Evolutionary conservation across 345 rosid species (phyloP), one percentile per base, ranked within the genome.

Genomic region (Camelina laxa): DNA sequence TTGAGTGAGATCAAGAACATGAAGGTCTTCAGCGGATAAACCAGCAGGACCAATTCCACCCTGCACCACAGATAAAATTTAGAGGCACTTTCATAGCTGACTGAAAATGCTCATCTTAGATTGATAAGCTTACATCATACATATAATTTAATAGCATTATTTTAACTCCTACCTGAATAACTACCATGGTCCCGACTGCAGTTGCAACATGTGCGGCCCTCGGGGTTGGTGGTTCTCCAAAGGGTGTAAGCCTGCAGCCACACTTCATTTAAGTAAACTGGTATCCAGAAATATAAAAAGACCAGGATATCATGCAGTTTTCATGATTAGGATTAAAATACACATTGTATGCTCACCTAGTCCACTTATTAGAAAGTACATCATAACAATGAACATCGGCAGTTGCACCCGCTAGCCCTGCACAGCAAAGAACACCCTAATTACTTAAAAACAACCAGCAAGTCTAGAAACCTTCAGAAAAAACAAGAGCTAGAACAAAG

Each of bases 1-100:
- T 60, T 88, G 96, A 76, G 96, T 90, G 73, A 92, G 97, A 75
- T 92, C 97, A 78, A 92, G 93, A 67, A 92, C 96, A 80, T 92
- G 97, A 83, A 92, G 97, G 82, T 92, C 97, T 86, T 92, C 97
- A 1, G 97, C 93, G 22, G 97, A 90, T 79, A 92, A 81, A 67
- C 97, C 97, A 85, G 91, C 93, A 38, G 97, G 97, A 73, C 97
- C 96, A 79, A 92, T 92, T 77, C 97, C 97, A 70, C 97, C 97
- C 97, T 92, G 68, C 41, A 69, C 77, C 60, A 55, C 55, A 73
- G 55, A 60, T 75, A 69, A 69, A 77, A 39, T 61, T 50, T 20
- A 65, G 42, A 60, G 22, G 61, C 45, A 67, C 35, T 67, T 60
- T 60, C 51, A 67, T 60, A 41, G 65, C 69, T 59, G 39, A 74